Evolutionary conservation across 495 filamentous ascomycete genomes (phyloP).

Genomic region (Schizothecium vesticola): DNA sequence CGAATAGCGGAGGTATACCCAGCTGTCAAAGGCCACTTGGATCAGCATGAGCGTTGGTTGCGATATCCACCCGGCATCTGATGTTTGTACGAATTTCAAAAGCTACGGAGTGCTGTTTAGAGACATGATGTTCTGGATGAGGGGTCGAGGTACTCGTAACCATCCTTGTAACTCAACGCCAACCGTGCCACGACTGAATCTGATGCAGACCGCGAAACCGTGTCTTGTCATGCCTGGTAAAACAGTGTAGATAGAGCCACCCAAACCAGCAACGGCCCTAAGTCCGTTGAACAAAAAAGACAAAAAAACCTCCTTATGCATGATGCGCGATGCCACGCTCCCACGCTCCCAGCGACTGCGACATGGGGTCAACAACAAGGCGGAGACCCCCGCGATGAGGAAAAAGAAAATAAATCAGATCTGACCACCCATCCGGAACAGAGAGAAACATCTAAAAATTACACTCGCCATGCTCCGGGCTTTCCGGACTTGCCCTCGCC

Average conservation of each 20-base stretch:
- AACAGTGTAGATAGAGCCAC: neutral
- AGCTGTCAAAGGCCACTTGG: neutral
- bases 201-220: neutral
- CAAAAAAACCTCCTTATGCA: neutral
- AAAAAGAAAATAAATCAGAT: neutral
- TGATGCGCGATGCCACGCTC: neutral
- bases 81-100: neutral
- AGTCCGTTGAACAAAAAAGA: neutral
- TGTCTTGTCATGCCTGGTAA: neutral
- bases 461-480: neutral
- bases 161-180: neutral
- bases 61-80: neutral
- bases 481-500: neutral
- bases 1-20: constrained; percentile 2
- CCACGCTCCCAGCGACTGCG: neutral
- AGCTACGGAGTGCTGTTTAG: neutral
- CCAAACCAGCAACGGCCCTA: neutral
- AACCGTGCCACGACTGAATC: neutral
- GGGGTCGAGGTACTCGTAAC: neutral
- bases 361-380: neutral
- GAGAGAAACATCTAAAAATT: neutral
- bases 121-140: neutral
- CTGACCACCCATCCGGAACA: neutral
- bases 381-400: neutral
- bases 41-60: neutral